phyloP scores from a whole-genome alignment of 345 rosid genomes.

The Dovyalis caffra region DNA sequence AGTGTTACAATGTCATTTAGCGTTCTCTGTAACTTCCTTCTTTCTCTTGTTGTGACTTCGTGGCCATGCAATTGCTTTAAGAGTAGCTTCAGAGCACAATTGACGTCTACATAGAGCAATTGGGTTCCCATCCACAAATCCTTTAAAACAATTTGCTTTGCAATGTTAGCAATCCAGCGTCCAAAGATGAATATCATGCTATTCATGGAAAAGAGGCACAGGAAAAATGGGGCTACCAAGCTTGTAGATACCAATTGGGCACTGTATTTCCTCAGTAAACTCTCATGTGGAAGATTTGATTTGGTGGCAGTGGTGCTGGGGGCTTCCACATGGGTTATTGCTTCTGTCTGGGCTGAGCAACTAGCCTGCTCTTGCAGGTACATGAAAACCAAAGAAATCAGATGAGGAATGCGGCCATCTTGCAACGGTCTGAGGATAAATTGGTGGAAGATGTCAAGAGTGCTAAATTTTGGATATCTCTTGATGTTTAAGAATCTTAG shows the following conservation, averaged over 20 bases:
- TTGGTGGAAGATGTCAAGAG: no score
- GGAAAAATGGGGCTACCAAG: constrained; percentile 28
- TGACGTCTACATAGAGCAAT: constrained; percentile 48
- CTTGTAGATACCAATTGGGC: constrained; percentile 35
- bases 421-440: no score
- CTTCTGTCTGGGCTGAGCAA: constrained; percentile 15
- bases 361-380: constrained; percentile 23
- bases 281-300: constrained; percentile 18
- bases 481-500: no score
- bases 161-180: background rate
- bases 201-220: constrained; percentile 1
- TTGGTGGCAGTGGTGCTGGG: constrained; percentile 2
- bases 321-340: constrained; percentile 14
- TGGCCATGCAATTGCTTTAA: constrained; percentile 42
- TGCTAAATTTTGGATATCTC: no score
- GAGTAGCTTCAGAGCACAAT: constrained; percentile 41
- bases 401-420: no score
- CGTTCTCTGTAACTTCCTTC: constrained; percentile 44
- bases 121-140: constrained; percentile 61
- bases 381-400: background rate
- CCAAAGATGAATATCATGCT: background rate
- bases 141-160: constrained; percentile 24
- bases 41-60: constrained; percentile 40
- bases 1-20: constrained; percentile 49
- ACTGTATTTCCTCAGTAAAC: constrained; percentile 44